Evolutionary conservation across 2,329 filamentous ascomycete genomes (phyloP), one percentile per base, ranked within the genome.

Genomic region (Cytospora piceae): DNA sequence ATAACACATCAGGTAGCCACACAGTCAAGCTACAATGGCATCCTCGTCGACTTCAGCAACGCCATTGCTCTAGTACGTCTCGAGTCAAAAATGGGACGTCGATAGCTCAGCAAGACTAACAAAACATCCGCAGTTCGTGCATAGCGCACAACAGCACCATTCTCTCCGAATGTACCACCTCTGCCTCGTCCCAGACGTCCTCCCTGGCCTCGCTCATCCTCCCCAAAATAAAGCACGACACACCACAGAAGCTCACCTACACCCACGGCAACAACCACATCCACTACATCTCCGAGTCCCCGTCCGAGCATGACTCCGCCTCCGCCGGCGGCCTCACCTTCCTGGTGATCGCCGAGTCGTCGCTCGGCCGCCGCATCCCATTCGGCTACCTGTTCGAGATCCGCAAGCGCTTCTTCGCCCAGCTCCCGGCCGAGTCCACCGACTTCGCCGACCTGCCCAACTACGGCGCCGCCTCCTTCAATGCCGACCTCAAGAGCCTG

Each of bases 71-170:
- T 93, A 92, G 90, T 92, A 82, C 74, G 87, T 0, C n/a, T 46
- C 39, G 5, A 22, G 4, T 32, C n/a, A 8, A 15, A 24, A 51
- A 5, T 11, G 56, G 54, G 54, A 27, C 51, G 55, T 24, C 58
- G 56, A 58, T 46, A 66, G 55, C 56, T 37, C 46, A 67, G 51
- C n/a, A 31, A 64, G 52, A 64, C 65, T 71, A 65, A 68, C 64
- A 61, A 54, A 62, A 55, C 54, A 68, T 66, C 31, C 53, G 29
- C 73, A 97, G 93, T 81, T 90, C 93, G 71, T 98, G 95, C 81
- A 95, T 99, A 78, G 93, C 95, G 59, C 89, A 98, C 81, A 90
- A 95, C 74, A 92, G 88, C 63, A 98, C 94, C 55, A 97, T 99
- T 79, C 89, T 99, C 68, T 82, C 92, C 74, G 95, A 99, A 81